Conservation (phyloP, 2,329 filamentous ascomycete species). For the Xylaria sp. region DNA sequence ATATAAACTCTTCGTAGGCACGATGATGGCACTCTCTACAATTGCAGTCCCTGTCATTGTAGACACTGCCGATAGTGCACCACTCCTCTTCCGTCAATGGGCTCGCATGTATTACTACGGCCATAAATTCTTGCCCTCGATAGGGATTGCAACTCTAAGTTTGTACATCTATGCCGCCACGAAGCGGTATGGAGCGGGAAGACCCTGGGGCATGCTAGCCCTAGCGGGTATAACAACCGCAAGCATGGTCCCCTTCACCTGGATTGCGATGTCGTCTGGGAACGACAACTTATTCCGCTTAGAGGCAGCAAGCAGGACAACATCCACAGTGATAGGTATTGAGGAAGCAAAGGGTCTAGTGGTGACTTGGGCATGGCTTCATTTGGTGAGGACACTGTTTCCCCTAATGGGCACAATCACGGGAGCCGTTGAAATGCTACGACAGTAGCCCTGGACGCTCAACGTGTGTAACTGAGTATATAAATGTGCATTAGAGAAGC, state of each 20-base stretch:
- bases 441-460: too few species aligned
- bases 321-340: not conserved
- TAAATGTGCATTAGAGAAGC: too few species aligned
- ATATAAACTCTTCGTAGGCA: not conserved
- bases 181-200: not conserved
- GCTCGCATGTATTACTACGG: constrained; percentile 1
- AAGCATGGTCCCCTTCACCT: not conserved
- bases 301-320: not conserved
- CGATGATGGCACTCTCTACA: not conserved
- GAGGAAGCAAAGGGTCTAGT: not conserved
- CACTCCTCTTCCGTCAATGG: not conserved
- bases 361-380: not conserved
- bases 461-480: too few species aligned
- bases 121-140: not conserved
- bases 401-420: not conserved
- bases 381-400: not conserved
- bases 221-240: not conserved
- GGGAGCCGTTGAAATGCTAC: not conserved
- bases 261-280: not conserved
- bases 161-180: not conserved
- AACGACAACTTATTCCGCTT: not conserved
- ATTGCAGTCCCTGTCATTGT: not conserved
- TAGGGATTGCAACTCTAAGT: not conserved
- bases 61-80: not conserved
- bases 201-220: not conserved